phyloP scores from a whole-genome alignment of 106 monocot genomes.

The Phalaenopsis equestris region DNA sequence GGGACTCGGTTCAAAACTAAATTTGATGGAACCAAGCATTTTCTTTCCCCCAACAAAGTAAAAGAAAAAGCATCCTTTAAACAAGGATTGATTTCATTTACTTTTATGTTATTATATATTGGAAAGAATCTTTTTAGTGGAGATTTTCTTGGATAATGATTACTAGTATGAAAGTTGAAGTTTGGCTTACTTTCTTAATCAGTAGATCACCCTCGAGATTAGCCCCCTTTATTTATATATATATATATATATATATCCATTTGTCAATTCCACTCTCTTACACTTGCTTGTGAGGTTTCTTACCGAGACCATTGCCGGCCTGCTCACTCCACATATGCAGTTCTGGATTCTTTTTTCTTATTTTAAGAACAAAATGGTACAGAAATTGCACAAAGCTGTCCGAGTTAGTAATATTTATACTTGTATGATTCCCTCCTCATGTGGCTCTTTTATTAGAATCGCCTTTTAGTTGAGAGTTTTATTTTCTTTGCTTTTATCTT shows the following conservation, averaged over 20 bases:
- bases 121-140: constrained; percentile 3
- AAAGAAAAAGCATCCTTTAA: not conserved
- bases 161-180: constrained; percentile 1
- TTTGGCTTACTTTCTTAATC: constrained; percentile 6
- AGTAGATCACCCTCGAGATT: not conserved
- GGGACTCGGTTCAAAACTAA: no score
- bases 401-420: not conserved
- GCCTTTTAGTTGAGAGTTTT: not conserved
- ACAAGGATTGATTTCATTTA: not conserved
- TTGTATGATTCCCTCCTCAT: not conserved
- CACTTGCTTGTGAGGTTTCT: constrained; percentile 5
- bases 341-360: not conserved
- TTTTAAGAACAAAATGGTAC: not conserved
- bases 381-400: not conserved
- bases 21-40: not conserved
- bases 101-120: not conserved
- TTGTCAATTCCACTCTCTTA: not conserved
- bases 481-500: not conserved
- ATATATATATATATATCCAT: not conserved
- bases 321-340: not conserved
- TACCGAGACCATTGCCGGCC: not conserved
- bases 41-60: not conserved
- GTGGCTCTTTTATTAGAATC: not conserved
- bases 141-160: constrained; percentile 2
- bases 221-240: not conserved